Percentiles rank a stretch among this genome's conserved stretches.
Conservation (phyloP, 768 basidiomycete genomes). For the Lepiota venenata region DNA sequence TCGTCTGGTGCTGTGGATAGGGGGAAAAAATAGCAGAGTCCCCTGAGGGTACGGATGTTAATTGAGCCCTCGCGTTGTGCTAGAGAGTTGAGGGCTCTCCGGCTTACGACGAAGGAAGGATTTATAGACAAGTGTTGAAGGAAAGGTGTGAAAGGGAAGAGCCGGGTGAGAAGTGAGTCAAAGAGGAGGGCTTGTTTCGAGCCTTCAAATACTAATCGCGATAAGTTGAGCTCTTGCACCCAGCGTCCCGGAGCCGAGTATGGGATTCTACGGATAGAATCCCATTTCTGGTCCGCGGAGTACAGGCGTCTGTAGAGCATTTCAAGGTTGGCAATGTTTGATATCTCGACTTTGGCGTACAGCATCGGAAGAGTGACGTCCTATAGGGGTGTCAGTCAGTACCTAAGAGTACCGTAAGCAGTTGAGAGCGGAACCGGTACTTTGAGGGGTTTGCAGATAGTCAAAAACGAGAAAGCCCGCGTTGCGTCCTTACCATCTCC, state of each 20-base stretch:
- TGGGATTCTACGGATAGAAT: conserved; percentile 82
- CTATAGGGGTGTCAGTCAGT: conserved; percentile 30
- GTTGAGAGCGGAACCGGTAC: conserved; percentile 23
- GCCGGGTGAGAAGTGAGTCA: conserved; percentile 58
- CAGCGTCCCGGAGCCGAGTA: conserved; percentile 88
- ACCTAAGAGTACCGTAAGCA: not conserved
- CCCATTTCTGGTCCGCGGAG: conserved; percentile 76
- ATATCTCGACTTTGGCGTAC: conserved; percentile 52
- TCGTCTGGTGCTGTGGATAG: conserved; percentile 33
- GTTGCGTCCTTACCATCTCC: conserved; percentile 18
- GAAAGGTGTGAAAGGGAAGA: conserved; percentile 71
- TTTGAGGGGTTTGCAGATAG: conserved; percentile 45
- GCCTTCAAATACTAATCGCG: conserved; percentile 41
- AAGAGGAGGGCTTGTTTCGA: conserved; percentile 47
- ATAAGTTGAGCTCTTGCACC: conserved; percentile 75
- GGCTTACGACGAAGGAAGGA: conserved; percentile 56
- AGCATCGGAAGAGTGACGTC: conserved; percentile 64
- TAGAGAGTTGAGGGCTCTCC: conserved; percentile 52
- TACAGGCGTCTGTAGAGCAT: conserved; percentile 57
- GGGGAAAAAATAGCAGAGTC: conserved; percentile 47
- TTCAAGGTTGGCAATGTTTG: conserved; percentile 41
- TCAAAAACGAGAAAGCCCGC: conserved; percentile 32
- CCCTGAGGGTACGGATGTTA: conserved; percentile 49
- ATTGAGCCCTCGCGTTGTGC: conserved; percentile 45
- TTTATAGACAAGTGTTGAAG: conserved; percentile 51